Base-by-base conservation (phyloP, 2,329 filamentous ascomycete genomes). In the Eutypa lata region DNA sequence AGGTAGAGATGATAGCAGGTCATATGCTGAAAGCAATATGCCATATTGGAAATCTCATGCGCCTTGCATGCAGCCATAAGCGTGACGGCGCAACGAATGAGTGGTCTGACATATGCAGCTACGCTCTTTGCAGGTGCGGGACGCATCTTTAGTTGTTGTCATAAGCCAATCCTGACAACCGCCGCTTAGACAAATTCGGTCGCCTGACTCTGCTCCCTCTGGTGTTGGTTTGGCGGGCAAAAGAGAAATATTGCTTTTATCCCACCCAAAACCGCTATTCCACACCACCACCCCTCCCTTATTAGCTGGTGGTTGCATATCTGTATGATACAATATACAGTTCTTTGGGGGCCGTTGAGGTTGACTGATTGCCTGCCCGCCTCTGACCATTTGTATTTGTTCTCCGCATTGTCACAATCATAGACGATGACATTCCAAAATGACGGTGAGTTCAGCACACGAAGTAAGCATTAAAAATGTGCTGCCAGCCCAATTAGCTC, bases 161-260 rank as follows among this genome's bases (percentile, higher is more conserved):
- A 58, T 62, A 60, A 66, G 63, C 65, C 65, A 66, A 65, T 65
- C 61, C 64, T 61, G 61, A 63, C 61, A 57, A 61, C 60, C 57
- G 63, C 61, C 57, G 63, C 61, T 62, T 61, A 56, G 58, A 65
- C 61, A 62, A 61, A 65, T 66, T 57, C 55, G 63, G 65, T 65
- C 65, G 64, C 64, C 62, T 68, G 62, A 68, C 64, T 61, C 58
- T 62, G 55, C 56, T 49, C 57, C 49, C 38, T 56, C 49, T 61
- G 61, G 55, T 53, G 58, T 64, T 61, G 58, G 56, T 50, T 52
- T 55, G 54, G 55, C 57, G 56, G 60, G 49, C 54, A 57, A 54
- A 57, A 61, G 58, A 60, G 54, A 59, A 31, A 6, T 52, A 59
- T 57, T 56, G 60, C 53, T 53, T 59, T 51, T 55, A 50, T 51